Evolutionary conservation across 345 rosid genomes (phyloP), one percentile per base, ranked within the genome.

Genomic region (Draba incana): DNA sequence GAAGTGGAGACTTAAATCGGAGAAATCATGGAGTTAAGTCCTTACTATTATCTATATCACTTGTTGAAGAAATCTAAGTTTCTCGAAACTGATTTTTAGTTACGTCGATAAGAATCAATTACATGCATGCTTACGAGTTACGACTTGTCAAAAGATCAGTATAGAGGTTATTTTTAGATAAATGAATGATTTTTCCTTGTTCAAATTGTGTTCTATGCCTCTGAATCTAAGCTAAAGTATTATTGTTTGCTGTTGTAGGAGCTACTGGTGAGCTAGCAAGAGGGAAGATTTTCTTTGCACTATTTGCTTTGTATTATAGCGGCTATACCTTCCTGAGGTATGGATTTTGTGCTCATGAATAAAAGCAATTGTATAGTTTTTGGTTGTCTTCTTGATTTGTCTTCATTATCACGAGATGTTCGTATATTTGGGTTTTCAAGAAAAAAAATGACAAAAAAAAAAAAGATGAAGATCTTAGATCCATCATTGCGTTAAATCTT

Each of bases 271-370:
- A 84, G 66, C 76, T 88, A 44, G 92, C 97, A 28, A 83, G 77
- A 69, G 65, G 74, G 41, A 86, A 86, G 77, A 80, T 84, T 66
- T 90, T 88, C 45, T 90, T 85, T 5, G 94, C 92, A 48, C 57
- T 90, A 42, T 90, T 88, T 80, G 94, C 97, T 23, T 77, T 90
- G 63, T 87, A 82, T 68, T 84, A 83, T 59, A 88, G 86, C 54
- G 94, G 94, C 42, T 86, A 86, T n/a, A n/a, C 82, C 84, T 88
- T 75, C 88, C 90, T 37, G 83, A 90, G 94, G 97, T 88, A 68
- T 68, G 69, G 45, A 16, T 56, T 48, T 10, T n/a, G 1, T 38
- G 50, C 64, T 56, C 27, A n/a, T 64, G 13, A 46, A 44, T 47
- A 57, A 57, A 9, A n/a, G n/a, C 46, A 6, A 28, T 57, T 69